These are phyloP conservation scores for Aspergillus sclerotioniger DNA, from an alignment of 495 filamentous ascomycete genomes.

Conservation along the genomic window DNA sequence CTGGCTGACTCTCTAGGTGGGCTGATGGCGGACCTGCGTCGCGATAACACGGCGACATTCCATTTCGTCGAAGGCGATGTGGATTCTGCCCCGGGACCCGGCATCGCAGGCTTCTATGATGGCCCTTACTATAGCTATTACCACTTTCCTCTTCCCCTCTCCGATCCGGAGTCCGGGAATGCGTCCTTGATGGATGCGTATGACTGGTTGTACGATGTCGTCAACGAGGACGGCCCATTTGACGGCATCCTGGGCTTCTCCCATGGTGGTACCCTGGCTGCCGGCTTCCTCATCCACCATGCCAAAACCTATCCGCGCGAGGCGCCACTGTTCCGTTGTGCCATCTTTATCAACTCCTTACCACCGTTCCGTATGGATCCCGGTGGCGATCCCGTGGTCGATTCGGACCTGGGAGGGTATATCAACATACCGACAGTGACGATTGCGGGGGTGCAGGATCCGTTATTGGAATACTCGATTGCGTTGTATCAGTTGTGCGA, in stretches of 20 bases:
- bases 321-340: conserved; percentile 30
- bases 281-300: conserved; percentile 33
- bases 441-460: conserved; percentile 30
- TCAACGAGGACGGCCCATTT: conserved; percentile 37
- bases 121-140: conserved; percentile 39
- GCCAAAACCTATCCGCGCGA: conserved; percentile 25
- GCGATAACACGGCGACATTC: conserved; percentile 35
- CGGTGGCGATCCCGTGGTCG: conserved; percentile 21
- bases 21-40: conserved; percentile 28
- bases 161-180: conserved; percentile 23
- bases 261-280: conserved; percentile 35
- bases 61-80: conserved; percentile 34
- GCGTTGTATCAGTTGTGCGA: conserved; percentile 30
- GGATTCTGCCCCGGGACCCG: conserved; percentile 31
- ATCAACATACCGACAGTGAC: conserved; percentile 29
- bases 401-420: conserved; percentile 23
- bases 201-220: conserved; percentile 28
- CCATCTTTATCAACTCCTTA: conserved; percentile 36
- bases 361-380: conserved; percentile 33
- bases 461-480: conserved; percentile 28
- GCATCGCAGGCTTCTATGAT: conserved; percentile 33
- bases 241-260: conserved; percentile 41
- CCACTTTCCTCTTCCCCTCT: conserved; percentile 29
- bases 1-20: conserved; percentile 17
- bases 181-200: conserved; percentile 30